Evolutionary conservation across 352 stramenopile species (phyloP).

Genomic region (Phytophthora cryptogea): DNA sequence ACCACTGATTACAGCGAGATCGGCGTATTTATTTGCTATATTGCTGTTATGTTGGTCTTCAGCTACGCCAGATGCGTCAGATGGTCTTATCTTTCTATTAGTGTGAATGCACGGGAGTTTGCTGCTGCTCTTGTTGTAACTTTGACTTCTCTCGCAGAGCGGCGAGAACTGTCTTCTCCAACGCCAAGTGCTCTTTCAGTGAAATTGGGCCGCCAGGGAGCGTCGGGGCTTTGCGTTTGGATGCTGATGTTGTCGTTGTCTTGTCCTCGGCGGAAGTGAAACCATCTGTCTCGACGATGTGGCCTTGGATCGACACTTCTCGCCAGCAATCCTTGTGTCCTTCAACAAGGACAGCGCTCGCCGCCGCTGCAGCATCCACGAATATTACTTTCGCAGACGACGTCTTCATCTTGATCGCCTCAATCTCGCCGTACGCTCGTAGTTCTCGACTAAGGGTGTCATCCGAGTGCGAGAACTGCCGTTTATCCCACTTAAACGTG

Average conservation of each 20-base stretch:
- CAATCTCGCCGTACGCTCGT: slow-evolving; percentile 66
- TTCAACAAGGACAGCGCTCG: slow-evolving; percentile 66
- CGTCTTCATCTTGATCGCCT: slow-evolving; percentile 71
- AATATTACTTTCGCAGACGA: slow-evolving; percentile 76
- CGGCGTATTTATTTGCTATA: slow-evolving; percentile 23
- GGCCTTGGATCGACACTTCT: slow-evolving; percentile 72
- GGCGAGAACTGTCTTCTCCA: slow-evolving; percentile 59
- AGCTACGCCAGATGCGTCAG: slow-evolving; percentile 13
- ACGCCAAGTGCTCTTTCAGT: slow-evolving; percentile 55
- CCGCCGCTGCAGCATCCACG: slow-evolving; percentile 44
- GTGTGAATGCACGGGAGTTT: slow-evolving; percentile 16
- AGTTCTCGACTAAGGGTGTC: slow-evolving; percentile 67
- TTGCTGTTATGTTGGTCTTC: slow-evolving; percentile 6
- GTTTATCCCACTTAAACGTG: slow-evolving; percentile 80
- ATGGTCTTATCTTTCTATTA: slow-evolving; percentile 23
- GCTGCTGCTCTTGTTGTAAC: slow-evolving; percentile 36
- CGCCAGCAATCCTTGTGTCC: slow-evolving; percentile 71
- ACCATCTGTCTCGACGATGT: slow-evolving; percentile 69
- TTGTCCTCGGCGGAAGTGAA: slow-evolving; percentile 31
- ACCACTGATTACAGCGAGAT: background rate
- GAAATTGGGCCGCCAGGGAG: slow-evolving; percentile 55
- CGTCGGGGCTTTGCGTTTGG: slow-evolving; percentile 23
- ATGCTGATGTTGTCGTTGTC: slow-evolving; percentile 9
- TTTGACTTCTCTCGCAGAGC: slow-evolving; percentile 47
- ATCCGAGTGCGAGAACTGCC: slow-evolving; percentile 71